Conservation (phyloP, 768 basidiomycete genomes). For the Boletus speciosus region DNA sequence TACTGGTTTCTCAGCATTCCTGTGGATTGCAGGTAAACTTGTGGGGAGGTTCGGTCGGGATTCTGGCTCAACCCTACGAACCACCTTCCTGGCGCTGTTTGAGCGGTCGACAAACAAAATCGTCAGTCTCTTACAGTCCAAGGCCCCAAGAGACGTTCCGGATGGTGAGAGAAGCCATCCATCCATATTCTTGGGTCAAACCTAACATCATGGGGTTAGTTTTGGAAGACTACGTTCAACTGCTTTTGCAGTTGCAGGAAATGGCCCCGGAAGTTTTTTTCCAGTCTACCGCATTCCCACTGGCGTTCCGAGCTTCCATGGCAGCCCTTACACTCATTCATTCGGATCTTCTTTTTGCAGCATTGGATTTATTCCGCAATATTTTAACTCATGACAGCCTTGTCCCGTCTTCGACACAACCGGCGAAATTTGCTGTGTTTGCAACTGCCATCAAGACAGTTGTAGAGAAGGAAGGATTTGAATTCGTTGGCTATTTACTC, state of each 20-base stretch:
- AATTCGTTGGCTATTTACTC: conserved; percentile 66
- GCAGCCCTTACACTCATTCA: conserved; percentile 80
- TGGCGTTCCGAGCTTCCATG: conserved; percentile 73
- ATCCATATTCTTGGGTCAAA: neutral
- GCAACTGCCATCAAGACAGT: conserved; percentile 57
- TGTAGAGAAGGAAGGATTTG: conserved; percentile 68
- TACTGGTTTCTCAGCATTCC: conserved; percentile 79
- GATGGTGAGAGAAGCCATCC: conserved; percentile 65
- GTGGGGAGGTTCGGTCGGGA: conserved; percentile 74
- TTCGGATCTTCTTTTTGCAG: conserved; percentile 74
- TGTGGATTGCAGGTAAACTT: conserved; percentile 93
- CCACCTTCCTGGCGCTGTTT: conserved; percentile 59
- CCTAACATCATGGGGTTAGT: conserved; percentile 46
- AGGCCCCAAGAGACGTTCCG: conserved; percentile 70
- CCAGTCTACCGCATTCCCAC: conserved; percentile 70
- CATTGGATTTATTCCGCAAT: conserved; percentile 75
- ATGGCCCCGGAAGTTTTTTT: conserved; percentile 74
- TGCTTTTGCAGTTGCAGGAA: conserved; percentile 66
- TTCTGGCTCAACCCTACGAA: conserved; percentile 51
- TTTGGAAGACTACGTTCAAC: conserved; percentile 89
- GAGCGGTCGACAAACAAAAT: conserved; percentile 75
- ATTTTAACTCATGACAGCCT: conserved; percentile 77
- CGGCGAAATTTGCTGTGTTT: conserved; percentile 61
- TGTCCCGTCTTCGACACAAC: conserved; percentile 41
- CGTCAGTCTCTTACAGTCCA: conserved; percentile 61